A percentile compares a stretch with the other conserved stretches of the same genome.
phyloP scores from a whole-genome alignment of 2,329 filamentous ascomycete genomes.

The Fusarium solani-melongenae region DNA sequence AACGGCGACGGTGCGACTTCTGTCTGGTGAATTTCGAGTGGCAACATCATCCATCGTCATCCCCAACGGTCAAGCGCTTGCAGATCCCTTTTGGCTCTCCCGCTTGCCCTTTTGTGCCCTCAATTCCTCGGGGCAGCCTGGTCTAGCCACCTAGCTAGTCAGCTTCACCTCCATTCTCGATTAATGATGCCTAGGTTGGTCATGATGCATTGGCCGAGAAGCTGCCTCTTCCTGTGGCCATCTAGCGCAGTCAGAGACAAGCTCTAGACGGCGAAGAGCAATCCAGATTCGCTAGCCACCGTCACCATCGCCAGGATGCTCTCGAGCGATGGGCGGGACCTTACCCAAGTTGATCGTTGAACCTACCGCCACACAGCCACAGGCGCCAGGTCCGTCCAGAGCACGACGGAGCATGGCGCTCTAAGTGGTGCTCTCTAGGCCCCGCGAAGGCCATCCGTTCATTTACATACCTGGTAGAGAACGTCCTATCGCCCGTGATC shows the following conservation, averaged over 20 bases:
- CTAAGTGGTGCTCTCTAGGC: constrained; percentile 5
- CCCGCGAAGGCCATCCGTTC: constrained; percentile 16
- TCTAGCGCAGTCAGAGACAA: constrained; percentile 14
- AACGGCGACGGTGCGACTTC: background rate
- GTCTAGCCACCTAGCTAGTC: background rate
- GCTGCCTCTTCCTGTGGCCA: background rate
- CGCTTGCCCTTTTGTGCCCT: background rate
- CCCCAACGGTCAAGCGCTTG: constrained; percentile 10
- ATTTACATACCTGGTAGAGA: constrained; percentile 17
- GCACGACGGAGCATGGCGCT: constrained; percentile 15
- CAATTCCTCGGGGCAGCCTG: background rate
- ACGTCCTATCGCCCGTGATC: background rate
- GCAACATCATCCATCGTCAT: constrained; percentile 36
- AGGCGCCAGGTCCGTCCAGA: constrained; percentile 7
- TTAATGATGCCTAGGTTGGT: constrained; percentile 34
- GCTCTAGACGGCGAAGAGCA: constrained; percentile 16
- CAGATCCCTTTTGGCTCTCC: background rate
- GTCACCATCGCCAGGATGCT: constrained; percentile 6
- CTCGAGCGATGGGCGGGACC: constrained; percentile 9
- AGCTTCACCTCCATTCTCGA: constrained; percentile 3
- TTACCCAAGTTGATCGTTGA: constrained; percentile 17
- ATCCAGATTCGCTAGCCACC: constrained; percentile 27
- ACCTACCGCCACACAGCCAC: constrained; percentile 26
- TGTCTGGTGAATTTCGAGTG: background rate
- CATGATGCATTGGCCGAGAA: constrained; percentile 27